A percentile compares a stretch with the other conserved stretches of the same genome.
These are phyloP conservation scores for Saccharomycopsis hybrid DNA, from an alignment of 1,139 yeast genomes.

Conservation along the genomic window DNA sequence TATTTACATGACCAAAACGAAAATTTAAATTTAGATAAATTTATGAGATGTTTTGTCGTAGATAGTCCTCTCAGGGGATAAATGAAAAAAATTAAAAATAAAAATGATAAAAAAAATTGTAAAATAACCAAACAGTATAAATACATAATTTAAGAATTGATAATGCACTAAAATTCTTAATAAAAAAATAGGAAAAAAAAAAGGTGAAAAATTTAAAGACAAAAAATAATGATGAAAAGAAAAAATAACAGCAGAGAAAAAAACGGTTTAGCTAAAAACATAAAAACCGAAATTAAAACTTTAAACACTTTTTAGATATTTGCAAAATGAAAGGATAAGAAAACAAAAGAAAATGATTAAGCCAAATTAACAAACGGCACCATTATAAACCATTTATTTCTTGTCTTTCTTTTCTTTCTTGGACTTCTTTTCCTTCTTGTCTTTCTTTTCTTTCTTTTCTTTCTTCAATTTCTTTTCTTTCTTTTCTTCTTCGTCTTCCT, in stretches of 20 bases:
- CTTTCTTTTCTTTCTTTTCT: constrained; percentile 40
- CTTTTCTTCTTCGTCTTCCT: constrained; percentile 39
- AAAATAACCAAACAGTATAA: too few relatives aligned
- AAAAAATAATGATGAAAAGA: neutral
- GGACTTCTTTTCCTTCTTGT: constrained; percentile 26
- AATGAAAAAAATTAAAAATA: constrained; percentile 1
- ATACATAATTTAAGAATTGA: neutral
- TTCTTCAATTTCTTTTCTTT: constrained; percentile 35
- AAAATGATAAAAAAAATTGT: too few relatives aligned
- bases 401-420: constrained; percentile 10
- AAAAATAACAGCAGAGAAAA: too few relatives aligned
- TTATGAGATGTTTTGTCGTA: too few relatives aligned
- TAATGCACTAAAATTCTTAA: neutral
- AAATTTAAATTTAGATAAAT: too few relatives aligned
- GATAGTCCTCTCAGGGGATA: neutral
- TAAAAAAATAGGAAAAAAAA: neutral
- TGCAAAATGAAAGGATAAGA: too few relatives aligned
- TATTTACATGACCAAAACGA: too few relatives aligned
- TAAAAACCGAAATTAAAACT: too few relatives aligned
- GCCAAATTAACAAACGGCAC: too few relatives aligned
- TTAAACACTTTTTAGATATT: too few relatives aligned
- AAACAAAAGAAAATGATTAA: too few relatives aligned
- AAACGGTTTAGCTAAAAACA: neutral
- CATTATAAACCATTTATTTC: constrained; percentile 8
- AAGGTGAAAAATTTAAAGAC: neutral